These are phyloP conservation scores for Aspergillus taichungensis DNA, from an alignment of 495 filamentous ascomycete genomes.

Conservation along the genomic window DNA sequence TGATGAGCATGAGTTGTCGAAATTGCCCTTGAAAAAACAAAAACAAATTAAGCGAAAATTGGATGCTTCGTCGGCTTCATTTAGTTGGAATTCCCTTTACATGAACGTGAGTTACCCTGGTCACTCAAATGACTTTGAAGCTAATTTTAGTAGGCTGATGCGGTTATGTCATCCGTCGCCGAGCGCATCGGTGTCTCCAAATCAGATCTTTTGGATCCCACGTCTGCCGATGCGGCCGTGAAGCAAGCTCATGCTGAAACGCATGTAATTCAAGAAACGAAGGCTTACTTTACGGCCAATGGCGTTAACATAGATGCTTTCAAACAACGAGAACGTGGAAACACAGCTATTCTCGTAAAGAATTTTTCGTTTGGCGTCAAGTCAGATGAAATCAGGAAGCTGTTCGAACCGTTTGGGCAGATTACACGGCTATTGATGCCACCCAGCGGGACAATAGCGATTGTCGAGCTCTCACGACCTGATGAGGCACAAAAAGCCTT, in stretches of 20 bases:
- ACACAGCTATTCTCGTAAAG: constrained; percentile 85
- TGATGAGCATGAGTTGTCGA: constrained; percentile 79
- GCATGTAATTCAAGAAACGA: constrained; percentile 91
- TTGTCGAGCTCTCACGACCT: constrained; percentile 73
- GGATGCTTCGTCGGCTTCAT: constrained; percentile 63
- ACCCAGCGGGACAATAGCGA: constrained; percentile 83
- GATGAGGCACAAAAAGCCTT: constrained; percentile 77
- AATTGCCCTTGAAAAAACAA: constrained; percentile 90
- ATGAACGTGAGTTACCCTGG: constrained; percentile 64
- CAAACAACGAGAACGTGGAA: constrained; percentile 70
- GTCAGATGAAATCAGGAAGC: constrained; percentile 39
- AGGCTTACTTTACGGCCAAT: constrained; percentile 74
- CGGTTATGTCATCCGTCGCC: constrained; percentile 85
- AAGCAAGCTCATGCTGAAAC: constrained; percentile 97
- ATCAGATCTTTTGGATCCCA: constrained; percentile 84
- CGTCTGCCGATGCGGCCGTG: constrained; percentile 84
- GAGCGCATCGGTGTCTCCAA: constrained; percentile 81
- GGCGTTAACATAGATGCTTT: constrained; percentile 90
- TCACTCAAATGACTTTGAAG: constrained; percentile 14
- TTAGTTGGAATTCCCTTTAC: constrained; percentile 96
- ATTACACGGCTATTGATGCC: constrained; percentile 79
- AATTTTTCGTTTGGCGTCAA: constrained; percentile 83
- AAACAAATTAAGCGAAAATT: constrained; percentile 76
- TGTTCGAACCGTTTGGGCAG: constrained; percentile 51
- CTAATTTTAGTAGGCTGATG: constrained; percentile 52